Conservation (phyloP, 2,329 filamentous ascomycete genomes). For the Ascochyta pisi region DNA sequence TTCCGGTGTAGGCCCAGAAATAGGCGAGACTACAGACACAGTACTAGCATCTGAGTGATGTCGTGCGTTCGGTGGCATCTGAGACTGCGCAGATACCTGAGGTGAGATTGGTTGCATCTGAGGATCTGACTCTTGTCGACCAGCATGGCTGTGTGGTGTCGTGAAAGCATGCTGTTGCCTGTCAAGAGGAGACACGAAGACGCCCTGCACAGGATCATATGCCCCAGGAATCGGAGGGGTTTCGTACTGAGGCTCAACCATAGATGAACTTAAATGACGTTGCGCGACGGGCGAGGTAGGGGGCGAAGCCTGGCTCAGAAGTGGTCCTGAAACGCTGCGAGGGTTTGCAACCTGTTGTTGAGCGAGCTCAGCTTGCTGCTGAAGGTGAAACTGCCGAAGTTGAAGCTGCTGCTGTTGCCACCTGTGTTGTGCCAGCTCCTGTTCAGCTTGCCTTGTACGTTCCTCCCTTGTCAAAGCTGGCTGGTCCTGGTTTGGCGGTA, state of each 20-base stretch:
- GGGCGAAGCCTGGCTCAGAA: constrained; percentile 16
- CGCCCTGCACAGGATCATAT: constrained; percentile 43
- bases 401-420: constrained; percentile 19
- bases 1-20: constrained; percentile 33
- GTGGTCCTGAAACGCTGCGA: constrained; percentile 33
- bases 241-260: constrained; percentile 42
- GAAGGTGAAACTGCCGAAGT: constrained; percentile 14
- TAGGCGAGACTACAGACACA: constrained; percentile 41
- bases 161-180: constrained; percentile 23
- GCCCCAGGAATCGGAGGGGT: constrained; percentile 47
- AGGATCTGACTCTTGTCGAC: constrained; percentile 37
- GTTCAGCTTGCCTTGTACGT: constrained; percentile 4
- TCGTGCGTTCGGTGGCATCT: constrained; percentile 28
- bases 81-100: constrained; percentile 42
- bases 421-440: constrained; percentile 15
- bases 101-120: constrained; percentile 42
- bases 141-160: constrained; percentile 21
- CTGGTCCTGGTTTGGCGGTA: constrained; percentile 3
- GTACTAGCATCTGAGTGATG: constrained; percentile 39
- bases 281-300: constrained; percentile 23
- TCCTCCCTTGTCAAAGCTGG: constrained; percentile 15
- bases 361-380: constrained; percentile 13
- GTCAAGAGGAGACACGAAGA: constrained; percentile 36
- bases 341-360: constrained; percentile 5
- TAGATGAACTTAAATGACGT: constrained; percentile 29